Percentiles rank a stretch among this genome's conserved stretches.
Conservation (phyloP, 805 yeast genomes). For the Starmerella apis region DNA sequence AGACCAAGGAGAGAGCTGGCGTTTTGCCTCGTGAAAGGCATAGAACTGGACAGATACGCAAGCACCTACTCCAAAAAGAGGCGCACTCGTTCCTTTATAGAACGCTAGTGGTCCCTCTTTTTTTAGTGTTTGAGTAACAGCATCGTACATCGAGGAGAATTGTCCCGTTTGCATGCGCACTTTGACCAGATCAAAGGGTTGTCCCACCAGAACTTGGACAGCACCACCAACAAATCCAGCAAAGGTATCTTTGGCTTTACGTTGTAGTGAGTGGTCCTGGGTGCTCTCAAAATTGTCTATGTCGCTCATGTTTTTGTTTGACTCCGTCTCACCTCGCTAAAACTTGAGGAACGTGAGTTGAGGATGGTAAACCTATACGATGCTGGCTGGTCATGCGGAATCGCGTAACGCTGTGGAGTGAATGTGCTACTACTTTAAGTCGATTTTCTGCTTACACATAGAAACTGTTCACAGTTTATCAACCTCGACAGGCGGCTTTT, state of each 20-base stretch:
- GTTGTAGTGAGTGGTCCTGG: constrained; percentile 25
- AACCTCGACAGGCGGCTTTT: too few relatives aligned
- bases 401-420: not conserved
- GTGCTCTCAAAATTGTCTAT: constrained; percentile 6
- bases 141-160: constrained; percentile 41
- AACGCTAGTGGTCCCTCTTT: constrained; percentile 55
- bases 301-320: constrained; percentile 3
- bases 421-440: too few relatives aligned
- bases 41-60: constrained; percentile 62
- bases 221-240: constrained; percentile 50
- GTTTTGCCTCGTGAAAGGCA: constrained; percentile 58
- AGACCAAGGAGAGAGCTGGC: constrained; percentile 38
- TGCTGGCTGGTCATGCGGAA: not conserved
- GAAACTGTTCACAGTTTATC: too few relatives aligned
- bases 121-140: constrained; percentile 43
- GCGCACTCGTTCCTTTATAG: constrained; percentile 59
- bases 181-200: constrained; percentile 61
- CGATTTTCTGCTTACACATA: not conserved
- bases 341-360: not conserved
- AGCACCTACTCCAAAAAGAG: constrained; percentile 57
- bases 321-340: not conserved
- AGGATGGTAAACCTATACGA: not conserved
- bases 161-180: constrained; percentile 65
- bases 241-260: constrained; percentile 45
- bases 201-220: constrained; percentile 47